Evolutionary conservation across 2,329 filamentous ascomycete species (phyloP).

Genomic region (Penicillium sp.): DNA sequence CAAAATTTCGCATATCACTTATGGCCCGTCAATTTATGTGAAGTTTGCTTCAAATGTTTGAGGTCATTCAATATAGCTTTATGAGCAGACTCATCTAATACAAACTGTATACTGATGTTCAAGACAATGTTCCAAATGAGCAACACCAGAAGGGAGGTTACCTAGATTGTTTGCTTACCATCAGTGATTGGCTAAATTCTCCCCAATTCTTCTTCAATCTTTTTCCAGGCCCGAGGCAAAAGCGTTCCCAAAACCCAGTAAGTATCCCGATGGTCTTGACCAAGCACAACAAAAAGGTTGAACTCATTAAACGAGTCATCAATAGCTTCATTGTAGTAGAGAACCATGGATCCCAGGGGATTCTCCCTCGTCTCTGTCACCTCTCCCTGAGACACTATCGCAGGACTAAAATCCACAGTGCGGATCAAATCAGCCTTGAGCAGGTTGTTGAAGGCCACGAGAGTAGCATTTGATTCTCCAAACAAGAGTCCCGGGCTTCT

Average conservation of each 20-base stretch:
- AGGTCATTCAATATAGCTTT: neutral
- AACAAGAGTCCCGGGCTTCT: conserved; percentile 3
- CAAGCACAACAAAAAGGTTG: conserved; percentile 13
- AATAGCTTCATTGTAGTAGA: conserved; percentile 12
- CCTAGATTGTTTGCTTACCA: neutral
- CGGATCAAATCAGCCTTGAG: conserved; percentile 12
- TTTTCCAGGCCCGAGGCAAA: conserved; percentile 9
- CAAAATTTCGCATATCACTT: neutral
- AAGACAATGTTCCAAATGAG: neutral
- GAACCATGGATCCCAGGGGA: conserved; percentile 8
- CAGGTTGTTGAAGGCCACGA: conserved; percentile 11
- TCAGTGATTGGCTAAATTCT: neutral
- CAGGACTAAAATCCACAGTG: conserved; percentile 6
- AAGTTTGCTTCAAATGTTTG: neutral
- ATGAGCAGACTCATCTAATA: neutral
- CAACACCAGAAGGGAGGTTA: neutral
- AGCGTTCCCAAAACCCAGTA: conserved; percentile 14
- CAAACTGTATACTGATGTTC: neutral
- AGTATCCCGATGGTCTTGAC: conserved; percentile 10
- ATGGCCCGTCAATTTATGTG: neutral
- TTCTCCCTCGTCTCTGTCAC: conserved; percentile 4
- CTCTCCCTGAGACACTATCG: conserved; percentile 9
- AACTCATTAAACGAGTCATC: conserved; percentile 3
- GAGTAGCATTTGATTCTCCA: neutral
- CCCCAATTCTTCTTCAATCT: conserved; percentile 7